These are phyloP conservation scores for Pleomassaria siparia DNA, from an alignment of 2,329 filamentous ascomycete species.

Conservation along the genomic window DNA sequence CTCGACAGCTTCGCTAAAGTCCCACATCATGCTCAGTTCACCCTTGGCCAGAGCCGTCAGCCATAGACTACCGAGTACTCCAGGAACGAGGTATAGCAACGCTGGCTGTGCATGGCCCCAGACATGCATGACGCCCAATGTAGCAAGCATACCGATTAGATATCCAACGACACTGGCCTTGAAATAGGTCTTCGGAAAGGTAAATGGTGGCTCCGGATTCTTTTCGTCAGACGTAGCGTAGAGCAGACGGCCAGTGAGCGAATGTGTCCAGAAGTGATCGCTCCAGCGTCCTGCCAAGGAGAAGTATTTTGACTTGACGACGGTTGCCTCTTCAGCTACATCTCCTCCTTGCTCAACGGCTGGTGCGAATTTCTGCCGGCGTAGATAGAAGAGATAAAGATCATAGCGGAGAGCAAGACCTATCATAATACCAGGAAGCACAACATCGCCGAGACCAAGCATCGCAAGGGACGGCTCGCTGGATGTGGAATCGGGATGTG, in stretches of 20 bases:
- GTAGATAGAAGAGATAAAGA: conserved; percentile 78
- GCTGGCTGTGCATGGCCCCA: conserved; percentile 86
- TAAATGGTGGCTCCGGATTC: conserved; percentile 32
- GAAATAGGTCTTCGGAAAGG: conserved; percentile 86
- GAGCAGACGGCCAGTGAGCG: conserved; percentile 30
- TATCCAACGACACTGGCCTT: conserved; percentile 76
- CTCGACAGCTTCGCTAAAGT: conserved; percentile 69
- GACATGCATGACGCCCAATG: conserved; percentile 73
- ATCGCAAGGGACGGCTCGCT: conserved; percentile 60
- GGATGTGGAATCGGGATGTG: conserved; percentile 48
- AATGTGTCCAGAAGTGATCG: conserved; percentile 74
- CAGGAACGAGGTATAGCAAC: conserved; percentile 87
- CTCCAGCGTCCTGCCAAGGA: conserved; percentile 73
- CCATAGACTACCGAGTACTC: conserved; percentile 76
- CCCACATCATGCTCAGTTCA: conserved; percentile 75
- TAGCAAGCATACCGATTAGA: conserved; percentile 72
- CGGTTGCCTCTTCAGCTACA: background rate
- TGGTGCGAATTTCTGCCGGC: conserved; percentile 54
- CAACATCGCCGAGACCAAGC: conserved; percentile 91
- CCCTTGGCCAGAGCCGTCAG: conserved; percentile 69
- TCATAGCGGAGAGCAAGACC: conserved; percentile 89
- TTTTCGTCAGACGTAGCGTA: conserved; percentile 16
- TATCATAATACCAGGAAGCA: conserved; percentile 88
- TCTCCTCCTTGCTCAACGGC: conserved; percentile 12
- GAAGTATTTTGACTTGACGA: conserved; percentile 46